Percentiles rank a stretch among this genome's conserved stretches.
Evolutionary conservation across 176 grass and related monocot species (phyloP).

Genomic region (Elymus sibiricus): DNA sequence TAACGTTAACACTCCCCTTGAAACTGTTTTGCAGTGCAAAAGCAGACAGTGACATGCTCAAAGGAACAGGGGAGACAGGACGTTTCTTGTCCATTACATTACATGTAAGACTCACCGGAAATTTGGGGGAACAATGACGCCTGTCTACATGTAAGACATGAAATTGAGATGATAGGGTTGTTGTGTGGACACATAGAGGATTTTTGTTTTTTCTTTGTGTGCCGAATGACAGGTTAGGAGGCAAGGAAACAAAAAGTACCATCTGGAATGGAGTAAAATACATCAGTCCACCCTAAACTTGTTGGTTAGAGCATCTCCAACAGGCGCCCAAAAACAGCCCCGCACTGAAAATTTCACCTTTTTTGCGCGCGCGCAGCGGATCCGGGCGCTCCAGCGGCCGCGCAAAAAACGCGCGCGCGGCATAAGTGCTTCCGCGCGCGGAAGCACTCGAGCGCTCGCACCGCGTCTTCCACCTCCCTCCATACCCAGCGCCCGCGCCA

Average conservation of each 20-base stretch:
- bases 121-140: slow-evolving; percentile 18
- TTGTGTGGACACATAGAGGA: not conserved
- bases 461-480: too few relatives aligned
- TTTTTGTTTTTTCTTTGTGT: not conserved
- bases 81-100: slow-evolving; percentile 13
- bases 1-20: not conserved
- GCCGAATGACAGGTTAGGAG: not conserved
- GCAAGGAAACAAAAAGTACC: slow-evolving; percentile 1
- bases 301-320: too few relatives aligned
- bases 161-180: slow-evolving; percentile 10
- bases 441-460: too few relatives aligned
- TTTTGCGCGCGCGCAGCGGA: too few relatives aligned
- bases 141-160: slow-evolving; percentile 24
- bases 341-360: too few relatives aligned
- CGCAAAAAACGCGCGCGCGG: too few relatives aligned
- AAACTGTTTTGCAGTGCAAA: slow-evolving; percentile 28
- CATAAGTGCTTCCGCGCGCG: too few relatives aligned
- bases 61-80: not conserved
- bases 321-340: too few relatives aligned
- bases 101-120: not conserved
- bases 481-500: too few relatives aligned
- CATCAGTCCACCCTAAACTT: too few relatives aligned
- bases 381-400: too few relatives aligned
- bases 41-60: not conserved
- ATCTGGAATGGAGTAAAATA: not conserved